Evolutionary conservation across 139 green algal species (phyloP).

Genomic region (Gonium pectorale): DNA sequence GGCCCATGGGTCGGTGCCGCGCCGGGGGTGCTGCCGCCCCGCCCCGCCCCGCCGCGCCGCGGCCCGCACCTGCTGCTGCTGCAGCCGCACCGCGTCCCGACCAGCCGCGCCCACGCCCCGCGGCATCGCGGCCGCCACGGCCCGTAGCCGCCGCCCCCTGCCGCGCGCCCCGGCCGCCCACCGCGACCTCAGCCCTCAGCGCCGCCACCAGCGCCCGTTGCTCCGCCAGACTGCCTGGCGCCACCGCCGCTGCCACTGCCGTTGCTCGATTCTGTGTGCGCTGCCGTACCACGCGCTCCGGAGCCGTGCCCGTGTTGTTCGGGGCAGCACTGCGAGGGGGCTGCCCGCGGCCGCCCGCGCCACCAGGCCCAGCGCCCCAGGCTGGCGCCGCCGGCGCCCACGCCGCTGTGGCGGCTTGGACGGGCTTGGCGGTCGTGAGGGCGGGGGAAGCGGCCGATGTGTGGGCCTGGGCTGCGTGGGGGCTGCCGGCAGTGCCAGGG

Average conservation of each 20-base stretch:
- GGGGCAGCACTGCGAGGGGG: not conserved
- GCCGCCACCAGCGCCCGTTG: slow-evolving; percentile 10
- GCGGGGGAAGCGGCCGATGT: too few relatives aligned
- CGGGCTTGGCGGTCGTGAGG: too few relatives aligned
- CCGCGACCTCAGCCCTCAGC: not conserved
- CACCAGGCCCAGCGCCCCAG: too few relatives aligned
- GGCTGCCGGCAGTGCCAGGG: too few relatives aligned
- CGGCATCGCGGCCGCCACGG: not conserved
- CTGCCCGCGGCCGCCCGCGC: too few relatives aligned
- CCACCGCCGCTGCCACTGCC: not conserved
- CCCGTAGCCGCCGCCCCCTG: too few relatives aligned
- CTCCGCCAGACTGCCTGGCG: not conserved
- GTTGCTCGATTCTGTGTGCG: not conserved
- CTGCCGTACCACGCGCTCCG: not conserved
- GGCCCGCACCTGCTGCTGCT: not conserved
- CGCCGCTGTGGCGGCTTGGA: too few relatives aligned
- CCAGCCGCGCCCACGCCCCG: not conserved
- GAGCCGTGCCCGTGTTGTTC: slow-evolving; percentile 10
- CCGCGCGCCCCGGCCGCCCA: too few relatives aligned
- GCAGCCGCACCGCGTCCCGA: not conserved
- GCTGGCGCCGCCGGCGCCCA: too few relatives aligned
- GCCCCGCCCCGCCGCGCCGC: not conserved
- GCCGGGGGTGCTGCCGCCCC: not conserved
- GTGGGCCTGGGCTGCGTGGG: too few relatives aligned
- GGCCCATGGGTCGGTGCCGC: too few relatives aligned